Percentiles rank a stretch among this genome's conserved stretches.
Conservation (phyloP, 805 yeast species). For the Priceomyces melissophilus region DNA sequence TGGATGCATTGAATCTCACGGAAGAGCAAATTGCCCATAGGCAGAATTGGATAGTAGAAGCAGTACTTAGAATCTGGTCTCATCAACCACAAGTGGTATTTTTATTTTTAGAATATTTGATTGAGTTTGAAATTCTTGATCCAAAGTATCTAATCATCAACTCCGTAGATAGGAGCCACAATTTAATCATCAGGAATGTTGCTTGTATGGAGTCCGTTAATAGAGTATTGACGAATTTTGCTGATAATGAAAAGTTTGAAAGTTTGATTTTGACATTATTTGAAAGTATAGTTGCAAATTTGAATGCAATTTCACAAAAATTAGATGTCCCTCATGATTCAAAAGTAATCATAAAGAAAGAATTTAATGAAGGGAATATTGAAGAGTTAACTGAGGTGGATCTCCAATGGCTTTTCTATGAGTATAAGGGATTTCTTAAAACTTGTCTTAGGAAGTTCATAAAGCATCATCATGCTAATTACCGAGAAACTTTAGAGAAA, state of each 20-base stretch:
- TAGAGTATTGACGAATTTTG: constrained; percentile 26
- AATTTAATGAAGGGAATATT: constrained; percentile 22
- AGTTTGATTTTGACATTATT: constrained; percentile 14
- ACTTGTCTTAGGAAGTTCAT: constrained; percentile 32
- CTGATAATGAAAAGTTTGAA: constrained; percentile 11
- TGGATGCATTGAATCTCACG: constrained; percentile 24
- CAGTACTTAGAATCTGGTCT: constrained; percentile 40
- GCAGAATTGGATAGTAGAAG: constrained; percentile 36
- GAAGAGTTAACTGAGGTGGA: constrained; percentile 27
- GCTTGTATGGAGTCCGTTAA: constrained; percentile 43
- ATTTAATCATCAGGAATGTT: constrained; percentile 37
- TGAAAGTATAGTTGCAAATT: constrained; percentile 24
- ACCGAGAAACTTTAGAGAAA: constrained; percentile 13
- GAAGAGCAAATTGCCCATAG: constrained; percentile 21
- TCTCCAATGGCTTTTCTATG: constrained; percentile 40
- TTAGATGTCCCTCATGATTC: constrained; percentile 14
- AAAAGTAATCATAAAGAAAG: constrained; percentile 22
- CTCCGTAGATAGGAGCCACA: constrained; percentile 22
- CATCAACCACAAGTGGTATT: constrained; percentile 46
- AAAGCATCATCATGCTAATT: constrained; percentile 11
- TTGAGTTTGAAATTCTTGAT: constrained; percentile 34
- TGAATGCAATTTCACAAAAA: constrained; percentile 21
- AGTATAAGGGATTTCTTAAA: constrained; percentile 40
- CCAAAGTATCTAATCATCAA: constrained; percentile 25
- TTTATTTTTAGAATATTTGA: constrained; percentile 39